Base-by-base conservation (phyloP, 768 basidiomycete genomes). In the Boletus speciosus region DNA sequence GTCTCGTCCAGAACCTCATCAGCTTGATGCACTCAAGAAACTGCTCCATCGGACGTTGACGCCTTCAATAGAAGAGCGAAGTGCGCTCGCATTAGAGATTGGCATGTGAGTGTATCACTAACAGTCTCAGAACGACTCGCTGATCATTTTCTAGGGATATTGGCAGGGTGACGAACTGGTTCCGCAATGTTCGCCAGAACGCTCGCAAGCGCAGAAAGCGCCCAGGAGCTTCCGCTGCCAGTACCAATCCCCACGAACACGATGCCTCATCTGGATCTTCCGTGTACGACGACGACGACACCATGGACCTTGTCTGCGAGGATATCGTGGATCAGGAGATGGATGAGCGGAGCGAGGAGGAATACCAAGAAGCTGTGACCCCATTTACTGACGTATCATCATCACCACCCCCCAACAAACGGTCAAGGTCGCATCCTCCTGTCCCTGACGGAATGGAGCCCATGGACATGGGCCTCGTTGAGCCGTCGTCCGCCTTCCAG, bases 131-230 rank as follows among this genome's bases (percentile, higher is more conserved):
- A 41, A 51, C 53, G 29, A 38, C 48, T 62, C 15, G 27, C 34
- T 61, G 54, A 54, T 64, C 50, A 52, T 56, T 52, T 49, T 50
- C 14, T 54, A 85, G 82, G 89, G 89, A 92, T 70, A 70, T 91
- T 52, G 85, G 84, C 59, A 90, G 89, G 71, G 88, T 92, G 49
- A 90, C 89, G 16, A 92, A 92, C 67, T 92, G 89, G 89, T 91
- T 91, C 77, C 78, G 89, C 35, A 92, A 92, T 65, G 77, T 91
- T 53, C 81, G 89, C 36, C 89, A 92, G 72, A 87, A 86, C 16
- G 79, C 88, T n/a, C 74, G 88, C 40, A 90, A 84, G 70, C 82
- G 88, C 23, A 78, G 81, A 52, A 83, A 78, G 71, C 81, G 73
- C 58, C 66, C 71, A 74, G 78, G 61, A 71, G 45, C 34, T 25